Evolutionary conservation across 202 grass and related monocot species (phyloP).

Genomic region (Carex arenaria): DNA sequence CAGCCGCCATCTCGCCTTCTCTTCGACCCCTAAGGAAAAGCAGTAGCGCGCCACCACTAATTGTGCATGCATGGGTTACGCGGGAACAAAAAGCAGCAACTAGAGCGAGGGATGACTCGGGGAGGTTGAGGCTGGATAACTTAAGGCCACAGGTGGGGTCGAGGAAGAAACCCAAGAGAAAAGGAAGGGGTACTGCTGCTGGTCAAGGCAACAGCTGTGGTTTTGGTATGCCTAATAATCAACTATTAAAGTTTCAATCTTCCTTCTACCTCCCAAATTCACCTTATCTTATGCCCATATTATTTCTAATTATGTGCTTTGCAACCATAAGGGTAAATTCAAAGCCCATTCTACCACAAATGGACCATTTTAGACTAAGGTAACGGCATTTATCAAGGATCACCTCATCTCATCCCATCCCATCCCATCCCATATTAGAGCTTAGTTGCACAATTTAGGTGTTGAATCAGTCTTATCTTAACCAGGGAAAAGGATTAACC

Average conservation of each 20-base stretch:
- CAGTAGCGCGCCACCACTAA: conserved; percentile 9
- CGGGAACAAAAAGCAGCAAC: conserved; percentile 24
- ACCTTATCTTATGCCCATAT: background rate
- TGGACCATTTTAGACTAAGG: no score
- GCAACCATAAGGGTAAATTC: background rate
- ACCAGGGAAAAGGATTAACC: background rate
- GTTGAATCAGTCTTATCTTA: background rate
- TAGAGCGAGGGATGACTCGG: conserved; percentile 7
- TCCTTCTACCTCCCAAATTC: background rate
- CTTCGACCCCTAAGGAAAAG: background rate
- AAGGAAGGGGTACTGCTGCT: conserved; percentile 81
- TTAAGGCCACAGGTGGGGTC: conserved; percentile 76
- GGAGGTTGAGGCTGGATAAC: conserved; percentile 81
- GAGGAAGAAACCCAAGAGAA: conserved; percentile 54
- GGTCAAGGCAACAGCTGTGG: conserved; percentile 95
- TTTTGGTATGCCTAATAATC: conserved; percentile 48
- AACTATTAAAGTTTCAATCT: background rate
- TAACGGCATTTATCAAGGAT: background rate
- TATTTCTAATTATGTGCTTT: background rate
- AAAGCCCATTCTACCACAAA: background rate
- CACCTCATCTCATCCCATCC: no score
- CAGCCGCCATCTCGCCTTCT: conserved; percentile 2
- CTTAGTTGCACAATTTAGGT: background rate
- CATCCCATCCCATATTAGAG: background rate
- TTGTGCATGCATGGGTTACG: conserved; percentile 42